Evolutionary conservation across 2,329 filamentous ascomycete species (phyloP).

Genomic region (Triangularia verruculosa): DNA sequence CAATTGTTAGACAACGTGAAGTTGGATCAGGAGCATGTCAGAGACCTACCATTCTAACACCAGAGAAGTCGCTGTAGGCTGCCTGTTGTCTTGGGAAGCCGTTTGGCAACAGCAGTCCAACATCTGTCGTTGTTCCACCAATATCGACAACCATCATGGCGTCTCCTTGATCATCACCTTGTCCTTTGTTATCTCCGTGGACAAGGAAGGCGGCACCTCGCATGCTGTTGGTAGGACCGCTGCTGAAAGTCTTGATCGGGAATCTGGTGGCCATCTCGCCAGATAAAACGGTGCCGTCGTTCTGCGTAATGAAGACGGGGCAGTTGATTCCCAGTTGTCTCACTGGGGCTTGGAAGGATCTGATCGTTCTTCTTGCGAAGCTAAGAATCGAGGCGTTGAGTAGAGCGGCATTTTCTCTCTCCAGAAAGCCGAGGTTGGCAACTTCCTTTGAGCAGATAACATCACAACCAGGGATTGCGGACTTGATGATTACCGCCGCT

Average conservation of each 20-base stretch:
- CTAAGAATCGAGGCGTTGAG: constrained; percentile 60
- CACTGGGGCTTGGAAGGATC: constrained; percentile 53
- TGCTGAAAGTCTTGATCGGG: constrained; percentile 61
- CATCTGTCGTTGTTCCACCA: constrained; percentile 64
- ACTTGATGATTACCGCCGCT: constrained; percentile 41
- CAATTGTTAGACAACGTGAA: background rate
- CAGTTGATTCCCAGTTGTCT: constrained; percentile 47
- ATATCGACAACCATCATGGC: constrained; percentile 62
- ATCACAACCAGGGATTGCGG: constrained; percentile 40
- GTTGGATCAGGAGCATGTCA: background rate
- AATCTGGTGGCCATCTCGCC: constrained; percentile 51
- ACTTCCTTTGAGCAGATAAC: constrained; percentile 52
- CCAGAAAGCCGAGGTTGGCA: constrained; percentile 53
- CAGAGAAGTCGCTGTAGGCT: constrained; percentile 60
- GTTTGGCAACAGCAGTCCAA: constrained; percentile 57
- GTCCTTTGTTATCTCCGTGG: constrained; percentile 33
- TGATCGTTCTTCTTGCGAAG: constrained; percentile 56
- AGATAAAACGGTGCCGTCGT: constrained; percentile 60
- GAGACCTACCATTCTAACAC: constrained; percentile 49
- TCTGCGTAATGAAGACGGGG: constrained; percentile 60
- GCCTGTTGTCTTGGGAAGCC: constrained; percentile 63
- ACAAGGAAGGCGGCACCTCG: constrained; percentile 60
- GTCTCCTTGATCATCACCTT: constrained; percentile 28
- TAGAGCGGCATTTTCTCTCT: constrained; percentile 63
- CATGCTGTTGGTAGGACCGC: constrained; percentile 63